phyloP scores from a whole-genome alignment of 768 basidiomycete species.

The Hirschioporus abietinus region DNA sequence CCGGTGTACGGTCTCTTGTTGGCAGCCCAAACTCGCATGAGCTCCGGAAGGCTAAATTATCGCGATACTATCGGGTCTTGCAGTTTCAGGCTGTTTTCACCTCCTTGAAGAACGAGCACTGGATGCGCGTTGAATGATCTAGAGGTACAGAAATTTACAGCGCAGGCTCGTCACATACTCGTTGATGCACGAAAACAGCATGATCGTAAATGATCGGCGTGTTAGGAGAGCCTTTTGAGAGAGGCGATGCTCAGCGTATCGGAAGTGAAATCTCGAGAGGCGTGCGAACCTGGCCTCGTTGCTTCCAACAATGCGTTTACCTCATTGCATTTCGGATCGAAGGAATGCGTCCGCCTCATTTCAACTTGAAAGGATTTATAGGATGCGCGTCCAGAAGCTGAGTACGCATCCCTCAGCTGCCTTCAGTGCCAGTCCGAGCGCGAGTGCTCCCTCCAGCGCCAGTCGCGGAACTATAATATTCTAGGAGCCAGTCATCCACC shows the following conservation, averaged over 20 bases:
- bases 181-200: not conserved
- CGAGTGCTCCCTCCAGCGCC: not conserved
- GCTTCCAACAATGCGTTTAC: not conserved
- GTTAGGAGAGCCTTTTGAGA: not conserved
- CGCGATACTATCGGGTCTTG: not conserved
- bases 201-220: not conserved
- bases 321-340: not conserved
- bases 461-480: conserved; percentile 1
- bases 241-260: not conserved
- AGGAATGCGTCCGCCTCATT: not conserved
- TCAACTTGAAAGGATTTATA: not conserved
- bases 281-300: not conserved
- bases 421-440: not conserved
- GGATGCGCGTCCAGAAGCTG: not conserved
- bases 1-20: not conserved
- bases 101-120: not conserved
- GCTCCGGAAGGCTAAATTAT: not conserved
- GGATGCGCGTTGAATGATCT: not conserved
- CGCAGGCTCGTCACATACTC: not conserved
- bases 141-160: not conserved
- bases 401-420: not conserved
- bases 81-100: not conserved
- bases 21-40: not conserved
- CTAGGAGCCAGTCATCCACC: conserved; percentile 1
- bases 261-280: not conserved